Evolutionary conservation across 2,329 filamentous ascomycete species (phyloP), one percentile per base, ranked within the genome.

Genomic region (Thelonectria olida): DNA sequence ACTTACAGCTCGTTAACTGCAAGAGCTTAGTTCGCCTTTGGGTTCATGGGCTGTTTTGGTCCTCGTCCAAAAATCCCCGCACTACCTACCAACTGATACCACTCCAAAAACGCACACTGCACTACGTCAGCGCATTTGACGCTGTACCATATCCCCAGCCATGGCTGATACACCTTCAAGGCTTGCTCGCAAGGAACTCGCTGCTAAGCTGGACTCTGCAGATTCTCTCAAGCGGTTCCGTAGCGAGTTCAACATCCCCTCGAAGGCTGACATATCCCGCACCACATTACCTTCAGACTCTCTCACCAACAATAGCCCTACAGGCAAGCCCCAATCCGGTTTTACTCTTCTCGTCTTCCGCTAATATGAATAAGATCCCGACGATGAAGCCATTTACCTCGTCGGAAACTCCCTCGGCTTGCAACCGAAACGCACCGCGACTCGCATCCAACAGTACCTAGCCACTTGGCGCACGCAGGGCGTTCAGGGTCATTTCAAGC

Each of bases 331-430:
- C 8, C 7, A 19, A 28, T 44, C 13, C 19, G 19, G 17, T 8
- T 42, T 8, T 42, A 20, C 12, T 10, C 17, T 12, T 12, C 17
- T 9, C 4, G 8, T 44, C 28, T 27, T 22, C 10, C 23, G 27
- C 17, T 15, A 3, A 20, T 25, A 54, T 45, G 41, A 9, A 12
- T 25, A 55, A 49, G 52, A 48, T 38, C 25, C 47, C 58, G 47
- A 58, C 25, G 64, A 69, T 38, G 50, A 62, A 39, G 61, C 84
- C 58, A 89, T 91, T 54, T 96, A 96, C 74, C 86, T 96, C 54
- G 93, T 92, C 66, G 93, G 92, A 56, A 96, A 96, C 79, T 96
- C 92, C 0, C 83, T 96, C 2, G 92, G 92, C 41, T 84, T 93
- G 13, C 92, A 96, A 73, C 92, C 92, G 41, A 85, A 83, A 58